Base-by-base conservation (phyloP, 331 rosid genomes). In the Quercus lobata region DNA sequence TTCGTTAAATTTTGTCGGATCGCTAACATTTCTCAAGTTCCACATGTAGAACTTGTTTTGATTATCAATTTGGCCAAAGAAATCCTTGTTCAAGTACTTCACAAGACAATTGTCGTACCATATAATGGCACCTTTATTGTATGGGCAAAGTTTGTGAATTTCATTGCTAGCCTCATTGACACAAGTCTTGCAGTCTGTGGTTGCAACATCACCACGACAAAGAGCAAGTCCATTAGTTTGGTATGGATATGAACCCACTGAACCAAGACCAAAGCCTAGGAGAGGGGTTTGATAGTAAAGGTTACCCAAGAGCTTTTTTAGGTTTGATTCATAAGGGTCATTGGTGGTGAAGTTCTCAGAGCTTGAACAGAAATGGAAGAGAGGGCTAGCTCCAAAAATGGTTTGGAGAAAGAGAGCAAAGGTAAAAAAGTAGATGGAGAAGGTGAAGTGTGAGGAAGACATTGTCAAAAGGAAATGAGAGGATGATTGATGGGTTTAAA, bases 221-320 rank as follows among this genome's bases (percentile, higher is more conserved):
- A 66, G 71, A 7, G 71, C 25, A 7, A 66, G 71, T 4, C 0
- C 89, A 76, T 7, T 76, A 77, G 16, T 55, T 41, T 78, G 83
- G 85, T 29, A 74, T 55, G 34, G 84, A 72, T 46, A 19, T 5
- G 8, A 78, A 76, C 87, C 84, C 0, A 53, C 35, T 16, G 88
- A 81, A 25, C 53, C 80, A 2, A 17, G 30, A 0, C 80, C 83
- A 63, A 82, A 88, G 21, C 88, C 90, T 0, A 57, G 71, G 46
- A 74, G 73, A 71, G 92, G 88, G 24, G 90, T 86, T 14, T 80
- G 75, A 82, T 71, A 58, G 22, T 52, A 71, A 2, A 86, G 92
- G 5, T 58, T 66, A 5, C 57, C 72, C 2, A 44, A 35, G 69
- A 86, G 82, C 2, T 7, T 21, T 71, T 73, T 83, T 53, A 86